Evolutionary conservation across 2,329 filamentous ascomycete genomes (phyloP), one percentile per base, ranked within the genome.

Genomic region (Talaromyces sp.): DNA sequence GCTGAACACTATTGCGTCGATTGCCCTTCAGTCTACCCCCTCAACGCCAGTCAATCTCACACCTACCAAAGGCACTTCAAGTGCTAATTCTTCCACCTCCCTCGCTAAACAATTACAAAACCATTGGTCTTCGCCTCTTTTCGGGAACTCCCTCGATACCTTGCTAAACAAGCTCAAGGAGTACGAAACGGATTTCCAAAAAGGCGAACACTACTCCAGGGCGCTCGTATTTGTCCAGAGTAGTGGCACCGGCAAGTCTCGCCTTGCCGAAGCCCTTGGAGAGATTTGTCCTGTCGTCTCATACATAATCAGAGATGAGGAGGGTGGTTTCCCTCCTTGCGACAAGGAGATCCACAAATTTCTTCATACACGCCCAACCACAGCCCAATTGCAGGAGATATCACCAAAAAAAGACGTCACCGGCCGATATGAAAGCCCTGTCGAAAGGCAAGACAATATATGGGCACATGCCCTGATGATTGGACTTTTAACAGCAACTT

Each of bases 171-270:
- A 7, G n/a, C 28, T 52, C 15, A 11, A 35, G 36, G 48, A 19
- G 33, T 52, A 52, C 28, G 48, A 52, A 37, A 13, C 13, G 10
- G 33, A 35, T 15, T 33, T 15, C 19, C 9, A 28, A 37, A 8
- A 33, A n/a, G n/a, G 9, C 6, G 19, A 37, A 11, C 36, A 33
- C 19, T 52, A 52, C 19, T 52, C 25, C 22, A 54, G 41, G 35
- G 5, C 35, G 15, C 17, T 54, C 10, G 5, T 54, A 28, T 54
- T 54, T 21, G 35, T 40, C 35, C 51, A 41, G 25, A 40, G 33
- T 28, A 54, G 51, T 21, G 51, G 51, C 13, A 21, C 48, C 10
- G 48, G 48, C n/a, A 52, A 52, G 21, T 52, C 48, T 17, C 48
- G 48, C 11, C 48, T 52, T 11, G 48, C 48, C n/a, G 48, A 52